Evolutionary conservation across 208 protist genomes (phyloP).

Genomic region (Acanthamoeba culbertsoni): DNA sequence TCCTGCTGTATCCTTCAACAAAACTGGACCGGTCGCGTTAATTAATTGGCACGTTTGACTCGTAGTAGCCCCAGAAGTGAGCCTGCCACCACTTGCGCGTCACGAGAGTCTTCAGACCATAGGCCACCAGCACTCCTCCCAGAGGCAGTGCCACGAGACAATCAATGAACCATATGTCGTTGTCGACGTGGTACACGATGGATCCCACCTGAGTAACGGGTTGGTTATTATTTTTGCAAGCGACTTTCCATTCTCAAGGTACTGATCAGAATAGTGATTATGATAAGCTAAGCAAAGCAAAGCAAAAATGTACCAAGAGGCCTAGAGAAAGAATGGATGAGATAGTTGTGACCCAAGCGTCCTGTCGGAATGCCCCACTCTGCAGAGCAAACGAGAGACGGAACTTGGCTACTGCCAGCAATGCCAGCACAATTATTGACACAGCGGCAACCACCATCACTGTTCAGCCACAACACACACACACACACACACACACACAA

Average conservation of each 20-base stretch:
- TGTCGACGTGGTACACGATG: neutral
- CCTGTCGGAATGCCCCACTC: neutral
- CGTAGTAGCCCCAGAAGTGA: slow-evolving; percentile 40
- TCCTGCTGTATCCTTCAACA: no score
- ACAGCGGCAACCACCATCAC: neutral
- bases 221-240: neutral
- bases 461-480: neutral
- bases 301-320: neutral
- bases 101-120: neutral
- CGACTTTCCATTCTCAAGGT: no score
- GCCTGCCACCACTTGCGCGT: slow-evolving; percentile 2
- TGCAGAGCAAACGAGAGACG: neutral
- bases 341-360: slow-evolving; percentile 26
- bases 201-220: neutral
- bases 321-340: neutral
- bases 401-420: slow-evolving; percentile 30
- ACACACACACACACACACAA: neutral
- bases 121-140: neutral
- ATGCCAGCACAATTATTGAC: neutral
- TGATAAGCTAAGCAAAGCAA: neutral
- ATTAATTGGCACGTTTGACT: neutral
- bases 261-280: no score
- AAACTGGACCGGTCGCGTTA: no score
- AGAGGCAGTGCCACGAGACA: neutral
- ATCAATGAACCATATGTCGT: slow-evolving; percentile 31